Conservation (phyloP, 352 stramenopile genomes). For the Globisporangium splendens region DNA sequence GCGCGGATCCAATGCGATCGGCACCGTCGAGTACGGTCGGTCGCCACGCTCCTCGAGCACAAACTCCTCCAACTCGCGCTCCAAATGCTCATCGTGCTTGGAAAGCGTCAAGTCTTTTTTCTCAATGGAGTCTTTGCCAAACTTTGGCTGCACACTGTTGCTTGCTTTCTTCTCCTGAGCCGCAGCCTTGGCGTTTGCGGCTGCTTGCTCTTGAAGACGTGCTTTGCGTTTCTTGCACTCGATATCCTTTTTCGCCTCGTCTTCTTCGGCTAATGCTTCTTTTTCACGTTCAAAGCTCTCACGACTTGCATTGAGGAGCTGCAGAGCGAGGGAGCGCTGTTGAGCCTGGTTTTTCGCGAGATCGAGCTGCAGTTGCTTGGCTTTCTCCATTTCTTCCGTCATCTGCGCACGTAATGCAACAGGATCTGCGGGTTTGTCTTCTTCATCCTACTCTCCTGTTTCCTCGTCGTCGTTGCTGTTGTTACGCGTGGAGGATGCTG, state of each 20-base stretch:
- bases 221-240: constrained; percentile 47
- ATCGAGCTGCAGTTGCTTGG: constrained; percentile 27
- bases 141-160: constrained; percentile 27
- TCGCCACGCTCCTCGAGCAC: constrained; percentile 38
- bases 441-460: constrained; percentile 19
- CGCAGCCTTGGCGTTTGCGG: constrained; percentile 41
- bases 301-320: constrained; percentile 56
- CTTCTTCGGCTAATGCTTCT: constrained; percentile 40
- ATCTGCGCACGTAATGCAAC: constrained; percentile 41
- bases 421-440: constrained; percentile 33
- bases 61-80: constrained; percentile 53
- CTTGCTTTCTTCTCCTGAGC: constrained; percentile 33
- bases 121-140: constrained; percentile 40
- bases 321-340: constrained; percentile 50
- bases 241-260: constrained; percentile 36
- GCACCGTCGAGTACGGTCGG: constrained; percentile 42
- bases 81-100: constrained; percentile 52
- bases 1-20: constrained; percentile 34
- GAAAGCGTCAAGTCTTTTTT: constrained; percentile 53
- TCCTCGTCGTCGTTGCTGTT: constrained; percentile 13
- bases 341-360: constrained; percentile 27
- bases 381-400: constrained; percentile 27
- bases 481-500: background rate
- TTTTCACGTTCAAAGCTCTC: constrained; percentile 57
- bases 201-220: constrained; percentile 39